A percentile compares a stretch with the other conserved stretches of the same genome.
Evolutionary conservation across 108 stramenopile genomes (phyloP).

Genomic region (Fragilaria radians): DNA sequence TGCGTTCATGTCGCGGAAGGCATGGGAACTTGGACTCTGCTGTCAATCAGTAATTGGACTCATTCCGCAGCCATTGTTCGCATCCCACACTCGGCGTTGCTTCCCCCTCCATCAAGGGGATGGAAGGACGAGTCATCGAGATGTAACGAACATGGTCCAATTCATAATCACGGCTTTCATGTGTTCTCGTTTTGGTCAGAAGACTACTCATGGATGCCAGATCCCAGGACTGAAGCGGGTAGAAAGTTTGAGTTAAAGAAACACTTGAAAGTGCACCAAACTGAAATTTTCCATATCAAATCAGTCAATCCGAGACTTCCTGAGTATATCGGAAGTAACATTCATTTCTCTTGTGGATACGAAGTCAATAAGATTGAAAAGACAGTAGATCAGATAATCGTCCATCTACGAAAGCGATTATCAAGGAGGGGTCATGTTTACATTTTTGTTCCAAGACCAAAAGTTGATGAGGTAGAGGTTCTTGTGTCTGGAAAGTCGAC

Average conservation of each 20-base stretch:
- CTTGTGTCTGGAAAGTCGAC: background rate
- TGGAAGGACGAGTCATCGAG: constrained; percentile 14
- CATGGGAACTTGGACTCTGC: constrained; percentile 80
- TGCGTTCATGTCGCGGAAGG: constrained; percentile 74
- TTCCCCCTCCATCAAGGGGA: constrained; percentile 29
- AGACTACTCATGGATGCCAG: constrained; percentile 66
- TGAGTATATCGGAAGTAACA: constrained; percentile 84
- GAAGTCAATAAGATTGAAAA: constrained; percentile 40
- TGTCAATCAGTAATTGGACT: constrained; percentile 78
- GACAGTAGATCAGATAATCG: background rate
- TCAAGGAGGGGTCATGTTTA: background rate
- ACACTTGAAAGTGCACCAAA: constrained; percentile 60
- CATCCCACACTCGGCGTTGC: constrained; percentile 31
- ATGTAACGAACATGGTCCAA: background rate
- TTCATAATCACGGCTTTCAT: constrained; percentile 54
- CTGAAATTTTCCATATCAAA: constrained; percentile 81
- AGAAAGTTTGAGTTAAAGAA: constrained; percentile 36
- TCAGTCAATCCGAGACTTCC: constrained; percentile 60
- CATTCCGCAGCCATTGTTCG: constrained; percentile 40
- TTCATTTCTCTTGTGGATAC: constrained; percentile 88
- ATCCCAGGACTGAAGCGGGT: constrained; percentile 9
- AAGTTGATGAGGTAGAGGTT: background rate
- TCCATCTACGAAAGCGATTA: background rate
- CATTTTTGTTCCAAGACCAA: background rate
- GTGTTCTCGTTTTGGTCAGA: constrained; percentile 83